Base-by-base conservation (phyloP, 2,329 filamentous ascomycete genomes). In the Ophioceras dolichostomum region DNA sequence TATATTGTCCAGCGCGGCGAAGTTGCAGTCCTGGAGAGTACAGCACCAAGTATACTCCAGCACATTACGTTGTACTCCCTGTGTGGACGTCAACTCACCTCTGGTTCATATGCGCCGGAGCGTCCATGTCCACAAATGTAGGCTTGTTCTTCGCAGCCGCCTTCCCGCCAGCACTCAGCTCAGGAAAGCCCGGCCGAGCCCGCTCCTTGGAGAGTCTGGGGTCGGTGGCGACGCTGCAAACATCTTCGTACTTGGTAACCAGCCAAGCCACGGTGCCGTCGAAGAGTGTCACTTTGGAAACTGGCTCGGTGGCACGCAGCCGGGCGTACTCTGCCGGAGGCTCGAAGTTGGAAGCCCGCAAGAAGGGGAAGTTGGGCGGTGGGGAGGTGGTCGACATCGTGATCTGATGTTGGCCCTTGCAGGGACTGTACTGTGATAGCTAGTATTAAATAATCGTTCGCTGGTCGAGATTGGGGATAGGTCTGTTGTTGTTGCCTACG, bases 81-180 rank as follows among this genome's bases (percentile, higher is more conserved):
- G 10, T 16, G 24, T 5, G 4, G 10, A n/a, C 31, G 37, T 38
- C 46, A 57, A 59, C 62, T n/a, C n/a, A n/a, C n/a, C n/a, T 57
- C 40, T 69, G 62, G 12, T 53, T 47, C 57, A 61, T 65, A 39
- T 70, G 66, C 3, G 58, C 56, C 0, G 66, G 66, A 4, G 61
- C 48, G 41, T 69, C 64, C 61, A 69, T 67, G 44, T 69, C 64
- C 5, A 69, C 65, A 44, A 69, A 69, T 0, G 64, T 69, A 1
- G 66, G 61, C 39, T 59, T 63, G 27, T 58, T 62, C 43, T 66
- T 64, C n/a, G 59, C 64, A 7, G 66, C 66, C 27, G 55, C 51
- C 41, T 64, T 67, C 7, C 64, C 66, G 10, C 65, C 61, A 9
- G 60, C 56, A 36, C 52, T 59, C 36, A 69, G 55, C 42, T 69